Conservation (phyloP, 2,329 filamentous ascomycete species). For the Acarospora socialis region DNA sequence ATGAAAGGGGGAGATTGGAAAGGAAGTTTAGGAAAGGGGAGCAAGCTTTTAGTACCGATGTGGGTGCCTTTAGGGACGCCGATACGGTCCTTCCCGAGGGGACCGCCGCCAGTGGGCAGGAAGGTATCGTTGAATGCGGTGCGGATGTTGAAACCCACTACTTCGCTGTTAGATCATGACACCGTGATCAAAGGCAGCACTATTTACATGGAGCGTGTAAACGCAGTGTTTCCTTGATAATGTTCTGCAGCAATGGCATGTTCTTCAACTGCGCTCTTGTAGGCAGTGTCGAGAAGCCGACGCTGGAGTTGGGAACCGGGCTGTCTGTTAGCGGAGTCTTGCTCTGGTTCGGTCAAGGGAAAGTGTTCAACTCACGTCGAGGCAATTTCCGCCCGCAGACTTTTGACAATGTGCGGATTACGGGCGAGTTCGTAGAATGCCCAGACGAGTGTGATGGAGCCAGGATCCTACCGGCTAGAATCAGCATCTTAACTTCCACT, state of each 20-base stretch:
- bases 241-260: not conserved
- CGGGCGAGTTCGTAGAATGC: not conserved
- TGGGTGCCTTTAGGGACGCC: not conserved
- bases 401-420: not conserved
- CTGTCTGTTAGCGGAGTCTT: too few species aligned
- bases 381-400: not conserved
- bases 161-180: too few species aligned
- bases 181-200: too few species aligned
- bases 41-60: not conserved
- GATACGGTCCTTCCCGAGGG: not conserved
- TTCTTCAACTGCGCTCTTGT: not conserved
- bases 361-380: too few species aligned
- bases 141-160: too few species aligned
- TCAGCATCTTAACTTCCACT: too few species aligned
- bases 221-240: not conserved
- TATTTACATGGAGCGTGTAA: too few species aligned
- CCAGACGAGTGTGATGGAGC: constrained; percentile 1
- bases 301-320: too few species aligned
- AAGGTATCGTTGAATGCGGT: not conserved
- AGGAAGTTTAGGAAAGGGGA: not conserved
- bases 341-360: too few species aligned
- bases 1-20: too few species aligned
- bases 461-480: too few species aligned
- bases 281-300: not conserved
- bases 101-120: not conserved